Evolutionary conservation across 2,329 filamentous ascomycete genomes (phyloP).

Genomic region (Alternaria angustiovoidea): DNA sequence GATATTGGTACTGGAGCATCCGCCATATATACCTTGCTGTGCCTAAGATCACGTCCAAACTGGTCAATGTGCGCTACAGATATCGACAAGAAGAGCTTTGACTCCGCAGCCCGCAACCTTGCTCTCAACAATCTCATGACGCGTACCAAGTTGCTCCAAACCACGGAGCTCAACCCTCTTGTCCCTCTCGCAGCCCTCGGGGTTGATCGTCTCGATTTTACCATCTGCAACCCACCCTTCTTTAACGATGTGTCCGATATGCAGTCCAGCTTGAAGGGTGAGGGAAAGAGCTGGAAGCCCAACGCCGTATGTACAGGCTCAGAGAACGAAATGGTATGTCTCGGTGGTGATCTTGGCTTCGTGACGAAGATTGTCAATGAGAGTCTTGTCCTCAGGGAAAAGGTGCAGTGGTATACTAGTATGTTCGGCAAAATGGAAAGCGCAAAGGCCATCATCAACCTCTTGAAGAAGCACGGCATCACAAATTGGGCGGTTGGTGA

Average conservation of each 20-base stretch:
- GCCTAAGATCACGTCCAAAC: constrained; percentile 68
- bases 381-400: constrained; percentile 65
- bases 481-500: constrained; percentile 84
- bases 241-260: constrained; percentile 80
- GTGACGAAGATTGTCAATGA: constrained; percentile 75
- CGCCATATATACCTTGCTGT: constrained; percentile 88
- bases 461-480: constrained; percentile 65
- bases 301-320: constrained; percentile 79
- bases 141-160: constrained; percentile 70
- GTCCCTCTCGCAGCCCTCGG: constrained; percentile 68
- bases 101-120: constrained; percentile 73
- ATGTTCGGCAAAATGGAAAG: constrained; percentile 87
- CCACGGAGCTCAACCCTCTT: constrained; percentile 61
- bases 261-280: constrained; percentile 63
- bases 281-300: constrained; percentile 71
- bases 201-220: constrained; percentile 74
- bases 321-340: constrained; percentile 83
- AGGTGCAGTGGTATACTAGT: constrained; percentile 85
- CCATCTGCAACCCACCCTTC: constrained; percentile 95
- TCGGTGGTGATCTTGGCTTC: constrained; percentile 80
- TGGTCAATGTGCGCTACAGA: constrained; percentile 71
- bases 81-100: constrained; percentile 75
- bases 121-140: constrained; percentile 68
- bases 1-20: constrained; percentile 93
- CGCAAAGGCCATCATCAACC: constrained; percentile 66